Conservation (phyloP, 768 basidiomycete genomes). For the Chalciporus sphaerocephalus region DNA sequence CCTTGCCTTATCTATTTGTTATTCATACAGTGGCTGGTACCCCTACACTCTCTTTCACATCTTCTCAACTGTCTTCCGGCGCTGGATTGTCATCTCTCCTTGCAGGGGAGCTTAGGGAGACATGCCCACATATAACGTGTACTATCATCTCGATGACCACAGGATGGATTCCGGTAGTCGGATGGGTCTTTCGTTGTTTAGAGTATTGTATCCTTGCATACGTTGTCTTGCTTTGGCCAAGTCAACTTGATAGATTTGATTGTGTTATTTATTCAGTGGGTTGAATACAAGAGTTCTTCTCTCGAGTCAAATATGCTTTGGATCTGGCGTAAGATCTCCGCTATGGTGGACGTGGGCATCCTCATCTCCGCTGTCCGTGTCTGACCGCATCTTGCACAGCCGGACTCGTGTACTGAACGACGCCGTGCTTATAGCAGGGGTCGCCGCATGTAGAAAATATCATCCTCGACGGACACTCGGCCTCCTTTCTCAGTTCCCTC, state of each 20-base stretch:
- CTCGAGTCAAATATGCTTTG: too few species aligned
- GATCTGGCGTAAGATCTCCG: constrained; percentile 3
- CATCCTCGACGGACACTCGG: background rate
- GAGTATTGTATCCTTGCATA: constrained; percentile 3
- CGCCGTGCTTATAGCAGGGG: constrained; percentile 8
- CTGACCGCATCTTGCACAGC: background rate
- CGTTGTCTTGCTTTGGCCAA: constrained; percentile 36
- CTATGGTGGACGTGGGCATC: background rate
- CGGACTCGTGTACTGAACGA: background rate
- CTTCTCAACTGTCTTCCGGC: background rate
- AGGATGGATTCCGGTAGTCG: constrained; percentile 21
- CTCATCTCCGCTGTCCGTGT: constrained; percentile 10
- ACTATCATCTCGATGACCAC: constrained; percentile 20
- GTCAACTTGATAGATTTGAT: constrained; percentile 11
- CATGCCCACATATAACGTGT: constrained; percentile 12
- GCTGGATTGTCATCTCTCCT: constrained; percentile 24
- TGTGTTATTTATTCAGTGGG: constrained; percentile 6
- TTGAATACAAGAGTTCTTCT: too few species aligned
- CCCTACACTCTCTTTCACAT: constrained; percentile 2
- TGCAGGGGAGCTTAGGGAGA: constrained; percentile 27
- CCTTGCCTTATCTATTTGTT: constrained; percentile 20
- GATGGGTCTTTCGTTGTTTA: constrained; percentile 21
- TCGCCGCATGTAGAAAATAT: constrained; percentile 5
- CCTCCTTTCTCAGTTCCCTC: background rate
- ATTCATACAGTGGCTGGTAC: constrained; percentile 22